Conservation (phyloP, 2,329 filamentous ascomycete genomes). For the Trichoderma koningii region DNA sequence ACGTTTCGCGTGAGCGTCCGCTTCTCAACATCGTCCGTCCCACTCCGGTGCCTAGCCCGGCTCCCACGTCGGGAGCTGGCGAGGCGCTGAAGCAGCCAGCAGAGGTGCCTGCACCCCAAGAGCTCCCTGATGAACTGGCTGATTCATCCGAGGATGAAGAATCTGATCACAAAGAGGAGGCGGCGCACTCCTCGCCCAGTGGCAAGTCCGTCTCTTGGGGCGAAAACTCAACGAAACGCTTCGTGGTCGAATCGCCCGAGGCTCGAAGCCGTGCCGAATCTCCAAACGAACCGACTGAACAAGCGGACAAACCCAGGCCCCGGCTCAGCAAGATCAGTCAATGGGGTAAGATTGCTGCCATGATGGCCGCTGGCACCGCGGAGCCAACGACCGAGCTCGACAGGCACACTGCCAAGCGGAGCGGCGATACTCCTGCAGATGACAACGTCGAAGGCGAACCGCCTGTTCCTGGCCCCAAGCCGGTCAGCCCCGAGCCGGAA, state of each 20-base stretch:
- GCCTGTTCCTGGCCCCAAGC: constrained; percentile 60
- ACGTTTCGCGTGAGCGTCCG: constrained; percentile 58
- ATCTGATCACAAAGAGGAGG: constrained; percentile 46
- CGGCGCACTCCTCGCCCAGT: constrained; percentile 43
- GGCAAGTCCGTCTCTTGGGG: constrained; percentile 66
- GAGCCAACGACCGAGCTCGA: constrained; percentile 42
- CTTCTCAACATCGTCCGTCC: constrained; percentile 63
- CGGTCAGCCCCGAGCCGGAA: constrained; percentile 47
- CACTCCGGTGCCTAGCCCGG: constrained; percentile 52
- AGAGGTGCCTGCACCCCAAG: constrained; percentile 29
- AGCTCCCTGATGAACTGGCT: constrained; percentile 28
- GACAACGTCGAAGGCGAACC: constrained; percentile 43
- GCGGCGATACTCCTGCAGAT: constrained; percentile 27
- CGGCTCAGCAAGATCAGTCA: constrained; percentile 46
- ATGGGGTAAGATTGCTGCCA: constrained; percentile 57
- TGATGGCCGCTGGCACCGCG: constrained; percentile 47
- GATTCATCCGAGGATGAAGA: constrained; percentile 41
- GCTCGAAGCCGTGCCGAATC: constrained; percentile 39
- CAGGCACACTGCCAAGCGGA: constrained; percentile 27
- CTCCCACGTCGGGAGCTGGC: constrained; percentile 46
- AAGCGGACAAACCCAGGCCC: constrained; percentile 39
- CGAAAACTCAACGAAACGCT: constrained; percentile 64
- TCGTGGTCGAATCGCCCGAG: constrained; percentile 62
- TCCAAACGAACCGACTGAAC: constrained; percentile 33
- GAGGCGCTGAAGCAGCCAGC: constrained; percentile 31